Conservation (phyloP, 1,139 yeast genomes). For the Trichomonascaceae sp. region DNA sequence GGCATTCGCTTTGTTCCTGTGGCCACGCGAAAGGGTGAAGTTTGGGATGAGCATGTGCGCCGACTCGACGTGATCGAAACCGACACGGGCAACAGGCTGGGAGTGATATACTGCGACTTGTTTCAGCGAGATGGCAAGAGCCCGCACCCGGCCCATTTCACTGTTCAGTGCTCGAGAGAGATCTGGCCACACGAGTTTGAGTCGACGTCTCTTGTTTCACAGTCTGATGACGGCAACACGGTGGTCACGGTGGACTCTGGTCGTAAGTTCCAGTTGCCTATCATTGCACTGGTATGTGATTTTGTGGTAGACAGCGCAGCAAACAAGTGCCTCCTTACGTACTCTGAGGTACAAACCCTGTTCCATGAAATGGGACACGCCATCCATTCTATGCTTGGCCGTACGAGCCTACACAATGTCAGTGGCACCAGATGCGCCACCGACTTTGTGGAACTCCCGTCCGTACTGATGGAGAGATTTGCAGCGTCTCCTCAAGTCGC, state of each 20-base stretch:
- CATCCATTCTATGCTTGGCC: slow-evolving; percentile 92
- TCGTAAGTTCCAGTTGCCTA: slow-evolving; percentile 61
- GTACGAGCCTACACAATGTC: slow-evolving; percentile 78
- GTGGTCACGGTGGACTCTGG: not conserved
- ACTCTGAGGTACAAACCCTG: slow-evolving; percentile 79
- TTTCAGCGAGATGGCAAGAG: slow-evolving; percentile 48
- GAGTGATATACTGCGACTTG: slow-evolving; percentile 56
- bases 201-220: slow-evolving; percentile 9
- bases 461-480: slow-evolving; percentile 88
- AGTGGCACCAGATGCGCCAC: slow-evolving; percentile 94
- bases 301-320: slow-evolving; percentile 35
- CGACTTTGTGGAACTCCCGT: slow-evolving; percentile 92
- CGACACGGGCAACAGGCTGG: slow-evolving; percentile 37
- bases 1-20: slow-evolving; percentile 66
- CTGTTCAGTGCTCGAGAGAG: slow-evolving; percentile 85
- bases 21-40: slow-evolving; percentile 56
- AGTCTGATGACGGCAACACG: slow-evolving; percentile 20
- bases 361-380: slow-evolving; percentile 99
- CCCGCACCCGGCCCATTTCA: slow-evolving; percentile 84
- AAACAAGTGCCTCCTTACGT: slow-evolving; percentile 37
- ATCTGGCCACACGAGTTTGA: slow-evolving; percentile 39
- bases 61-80: slow-evolving; percentile 57
- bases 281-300: slow-evolving; percentile 79
- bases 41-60: slow-evolving; percentile 85
- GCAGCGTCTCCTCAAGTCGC: slow-evolving; percentile 73